Evolutionary conservation across 495 filamentous ascomycete species (phyloP).

Genomic region (Lophiostoma macrostomum): DNA sequence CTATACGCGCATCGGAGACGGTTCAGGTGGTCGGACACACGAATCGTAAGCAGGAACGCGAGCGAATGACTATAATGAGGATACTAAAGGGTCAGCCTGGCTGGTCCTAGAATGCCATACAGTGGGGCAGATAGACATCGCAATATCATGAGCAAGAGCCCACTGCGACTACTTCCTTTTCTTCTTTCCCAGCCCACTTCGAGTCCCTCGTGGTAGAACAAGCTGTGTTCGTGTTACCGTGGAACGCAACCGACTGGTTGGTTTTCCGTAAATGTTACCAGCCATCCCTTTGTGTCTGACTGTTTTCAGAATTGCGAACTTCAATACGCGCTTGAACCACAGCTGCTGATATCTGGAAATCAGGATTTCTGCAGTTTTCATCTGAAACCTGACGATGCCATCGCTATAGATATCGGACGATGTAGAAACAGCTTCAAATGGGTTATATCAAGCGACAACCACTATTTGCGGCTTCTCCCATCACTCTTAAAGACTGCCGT

Average conservation of each 20-base stretch:
- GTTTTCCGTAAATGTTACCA: not conserved
- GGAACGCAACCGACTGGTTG: slow-evolving; percentile 12
- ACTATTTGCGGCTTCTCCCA: not conserved
- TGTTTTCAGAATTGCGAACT: slow-evolving; percentile 23
- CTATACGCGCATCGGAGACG: not conserved
- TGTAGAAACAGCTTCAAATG: slow-evolving; percentile 7
- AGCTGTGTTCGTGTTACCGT: not conserved
- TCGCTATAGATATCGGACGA: not conserved
- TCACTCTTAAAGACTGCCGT: too few relatives aligned
- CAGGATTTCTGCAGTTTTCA: not conserved
- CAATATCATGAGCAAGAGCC: too few relatives aligned
- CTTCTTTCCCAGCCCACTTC: not conserved
- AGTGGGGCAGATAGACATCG: not conserved
- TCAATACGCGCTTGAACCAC: not conserved
- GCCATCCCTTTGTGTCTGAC: slow-evolving; percentile 22
- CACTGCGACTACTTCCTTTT: not conserved
- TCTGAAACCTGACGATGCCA: not conserved
- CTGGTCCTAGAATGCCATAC: not conserved
- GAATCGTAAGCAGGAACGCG: not conserved
- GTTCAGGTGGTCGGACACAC: not conserved
- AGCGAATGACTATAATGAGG: slow-evolving; percentile 5
- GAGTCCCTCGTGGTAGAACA: slow-evolving; percentile 9
- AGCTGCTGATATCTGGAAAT: not conserved
- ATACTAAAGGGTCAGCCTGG: not conserved
- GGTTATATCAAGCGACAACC: not conserved